Base-by-base conservation (phyloP, 2,329 filamentous ascomycete genomes). In the Aspergillus sp. region DNA sequence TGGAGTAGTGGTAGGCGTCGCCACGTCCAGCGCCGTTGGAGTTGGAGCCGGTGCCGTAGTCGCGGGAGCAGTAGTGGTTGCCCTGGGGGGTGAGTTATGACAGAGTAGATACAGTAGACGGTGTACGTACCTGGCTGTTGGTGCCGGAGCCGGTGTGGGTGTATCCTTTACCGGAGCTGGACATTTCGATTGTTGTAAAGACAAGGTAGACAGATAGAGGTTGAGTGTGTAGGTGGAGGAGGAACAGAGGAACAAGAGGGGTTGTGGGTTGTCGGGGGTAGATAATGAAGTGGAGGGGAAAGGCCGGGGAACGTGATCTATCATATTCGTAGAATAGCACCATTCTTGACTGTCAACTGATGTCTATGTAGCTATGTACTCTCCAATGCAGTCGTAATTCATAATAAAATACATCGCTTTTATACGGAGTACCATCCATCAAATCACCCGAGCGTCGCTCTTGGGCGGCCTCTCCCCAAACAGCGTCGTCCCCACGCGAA, bases 401-500 rank as follows among this genome's bases (percentile, higher is more conserved):
- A 14, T 50, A 10, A 29, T 7, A 13, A 44, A 3, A 38, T 38
- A 42, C 16, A 42, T 42, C 11, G 6, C 16, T 42, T 42, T 42
- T 42, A 20, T 42, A 42, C 19, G 16, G 5, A 43, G 4, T 31
- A 21, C 20, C 19, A 36, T 41, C n/a, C 40, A 42, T 63, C 38
- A 71, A 47, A 68, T 78, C 43, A 94, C 78, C 73, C 87, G 88
- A 2, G 90, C 89, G 72, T 95, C 88, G 45, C 83, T 83, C 80
- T 88, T 95, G 34, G 83, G 78, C 14, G 91, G 91, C 66, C 94
- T 81, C 66, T 86, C 77, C 1, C 94, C 94, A 70, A 99, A 99
- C 53, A 99, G 96, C 2, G 89, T 93, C 67, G 91, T 97, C 1
- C 94, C 94, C 7, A 99, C 85, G 53, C 94, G 82, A 5, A 99